Percentiles rank a stretch among this genome's conserved stretches.
These are phyloP conservation scores for Vaccinium vitisidaea DNA, from an alignment of 148 eudicot species.

Conservation along the genomic window DNA sequence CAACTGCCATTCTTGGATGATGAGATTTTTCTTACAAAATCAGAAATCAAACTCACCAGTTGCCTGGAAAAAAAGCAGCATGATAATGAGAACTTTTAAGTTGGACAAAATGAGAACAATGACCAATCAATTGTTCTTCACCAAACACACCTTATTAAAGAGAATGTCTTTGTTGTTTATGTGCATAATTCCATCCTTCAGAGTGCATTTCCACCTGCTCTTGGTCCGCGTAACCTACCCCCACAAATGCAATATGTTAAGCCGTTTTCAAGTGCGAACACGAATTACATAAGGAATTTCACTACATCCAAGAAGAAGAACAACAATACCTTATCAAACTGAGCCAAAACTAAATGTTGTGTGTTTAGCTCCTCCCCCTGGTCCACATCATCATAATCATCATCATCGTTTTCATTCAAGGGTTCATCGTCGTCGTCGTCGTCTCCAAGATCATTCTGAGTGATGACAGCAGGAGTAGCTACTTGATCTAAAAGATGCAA, in stretches of 20 bases:
- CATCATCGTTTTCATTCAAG: slow-evolving; percentile 89
- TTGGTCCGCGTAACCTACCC: slow-evolving; percentile 83
- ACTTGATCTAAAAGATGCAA: slow-evolving; percentile 61
- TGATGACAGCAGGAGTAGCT: slow-evolving; percentile 67
- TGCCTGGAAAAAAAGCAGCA: slow-evolving; percentile 55
- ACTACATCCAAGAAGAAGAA: not conserved
- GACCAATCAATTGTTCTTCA: not conserved
- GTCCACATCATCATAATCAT: slow-evolving; percentile 83
- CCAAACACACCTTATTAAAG: slow-evolving; percentile 75
- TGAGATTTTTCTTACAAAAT: slow-evolving; percentile 22
- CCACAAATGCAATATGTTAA: slow-evolving; percentile 15
- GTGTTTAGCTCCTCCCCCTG: slow-evolving; percentile 92
- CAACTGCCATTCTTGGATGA: slow-evolving; percentile 19
- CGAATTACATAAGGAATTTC: not conserved
- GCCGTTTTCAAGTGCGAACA: not conserved
- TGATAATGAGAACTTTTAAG: slow-evolving; percentile 5
- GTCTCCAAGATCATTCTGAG: slow-evolving; percentile 51
- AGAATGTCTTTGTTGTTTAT: slow-evolving; percentile 90
- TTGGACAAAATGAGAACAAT: not conserved
- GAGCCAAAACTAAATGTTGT: slow-evolving; percentile 87
- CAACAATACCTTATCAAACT: slow-evolving; percentile 86
- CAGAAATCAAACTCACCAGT: slow-evolving; percentile 90
- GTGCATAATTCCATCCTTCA: slow-evolving; percentile 97
- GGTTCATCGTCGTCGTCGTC: slow-evolving; percentile 95
- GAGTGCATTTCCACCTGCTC: slow-evolving; percentile 97